Evolutionary conservation across 164 flowering plant species (phyloP), one percentile per base, ranked within the genome.

Genomic region (Kingdonia uniflora): DNA sequence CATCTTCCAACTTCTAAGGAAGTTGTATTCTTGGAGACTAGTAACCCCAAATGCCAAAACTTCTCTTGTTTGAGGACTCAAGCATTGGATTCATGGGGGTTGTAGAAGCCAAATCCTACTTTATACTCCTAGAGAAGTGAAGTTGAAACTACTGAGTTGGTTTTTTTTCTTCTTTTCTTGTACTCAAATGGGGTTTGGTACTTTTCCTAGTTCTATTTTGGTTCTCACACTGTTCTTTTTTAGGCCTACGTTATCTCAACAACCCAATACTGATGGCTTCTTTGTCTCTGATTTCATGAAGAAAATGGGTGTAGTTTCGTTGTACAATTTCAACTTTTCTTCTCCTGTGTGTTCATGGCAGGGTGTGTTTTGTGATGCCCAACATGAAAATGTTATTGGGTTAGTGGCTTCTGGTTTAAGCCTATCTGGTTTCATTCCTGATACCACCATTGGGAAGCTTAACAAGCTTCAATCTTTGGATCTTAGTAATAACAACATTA

Each of bases 401-500:
- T 61, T 88, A 12, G 61, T 58, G 10, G 73, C 61, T 56, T 72
- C 91, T 60, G 73, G 79, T 23, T 49, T 74, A 49, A 82, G 81
- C 39, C 76, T 88, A n/a, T 76, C 85, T 65, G 97, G 97, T 56
- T 15, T 62, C 0, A 74, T 88, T 53, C 97, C 97, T 41, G 97
- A 88, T 10, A 77, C 62, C 68, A 81, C 97, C 66, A 74, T 88
- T 66, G 97, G 91, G 12, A 88, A 85, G 64, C 82, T 88, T 38
- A 58, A 40, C 65, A 76, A 77, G 66, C 84, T 88, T 51, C 72
- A 76, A 45, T 42, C 59, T 64, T 66, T 88, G 76, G 91, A 88
- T 71, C 85, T 88, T 15, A 88, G 90, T 76, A 67, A 65, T 57
- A 88, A 85, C 76, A 71, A 61, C 45, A 78, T 88, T 61, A 69